phyloP scores from a whole-genome alignment of 2,329 filamentous ascomycete genomes.

The Chaetomium strumarium region DNA sequence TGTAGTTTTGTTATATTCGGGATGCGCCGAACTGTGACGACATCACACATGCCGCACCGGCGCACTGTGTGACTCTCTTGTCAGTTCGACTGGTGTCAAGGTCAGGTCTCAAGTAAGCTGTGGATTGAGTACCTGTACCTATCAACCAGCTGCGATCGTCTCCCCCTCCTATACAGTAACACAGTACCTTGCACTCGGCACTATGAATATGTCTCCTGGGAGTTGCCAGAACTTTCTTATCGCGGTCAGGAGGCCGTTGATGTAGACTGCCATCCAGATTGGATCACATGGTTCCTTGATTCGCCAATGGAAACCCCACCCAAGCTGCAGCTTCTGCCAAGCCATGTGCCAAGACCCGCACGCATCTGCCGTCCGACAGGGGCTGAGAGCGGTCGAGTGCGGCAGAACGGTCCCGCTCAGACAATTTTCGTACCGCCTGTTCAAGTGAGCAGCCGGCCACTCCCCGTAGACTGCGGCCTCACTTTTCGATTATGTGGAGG shows the following conservation, averaged over 20 bases:
- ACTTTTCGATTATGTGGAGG: conserved; percentile 23
- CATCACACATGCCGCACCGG: neutral
- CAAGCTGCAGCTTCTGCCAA: neutral
- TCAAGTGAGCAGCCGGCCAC: neutral
- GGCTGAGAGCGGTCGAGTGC: conserved; percentile 1
- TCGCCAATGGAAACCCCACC: neutral
- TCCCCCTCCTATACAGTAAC: no score
- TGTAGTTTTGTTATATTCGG: neutral
- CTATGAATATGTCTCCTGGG: neutral
- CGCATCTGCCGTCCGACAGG: neutral
- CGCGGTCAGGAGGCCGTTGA: neutral
- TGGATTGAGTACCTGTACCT: no score
- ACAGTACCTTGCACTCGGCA: neutral
- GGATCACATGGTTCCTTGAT: neutral
- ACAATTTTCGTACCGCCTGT: conserved; percentile 8
- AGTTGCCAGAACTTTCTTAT: conserved; percentile 5
- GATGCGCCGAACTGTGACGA: conserved; percentile 1
- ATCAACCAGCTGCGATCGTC: no score
- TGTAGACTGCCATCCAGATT: neutral
- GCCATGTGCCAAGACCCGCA: neutral
- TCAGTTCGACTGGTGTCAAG: no score
- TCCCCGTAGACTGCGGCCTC: neutral
- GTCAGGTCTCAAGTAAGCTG: no score
- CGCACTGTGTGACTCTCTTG: no score
- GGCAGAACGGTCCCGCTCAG: conserved; percentile 9